phyloP scores from a whole-genome alignment of 2,329 filamentous ascomycete genomes.

The Claviceps arundinis region DNA sequence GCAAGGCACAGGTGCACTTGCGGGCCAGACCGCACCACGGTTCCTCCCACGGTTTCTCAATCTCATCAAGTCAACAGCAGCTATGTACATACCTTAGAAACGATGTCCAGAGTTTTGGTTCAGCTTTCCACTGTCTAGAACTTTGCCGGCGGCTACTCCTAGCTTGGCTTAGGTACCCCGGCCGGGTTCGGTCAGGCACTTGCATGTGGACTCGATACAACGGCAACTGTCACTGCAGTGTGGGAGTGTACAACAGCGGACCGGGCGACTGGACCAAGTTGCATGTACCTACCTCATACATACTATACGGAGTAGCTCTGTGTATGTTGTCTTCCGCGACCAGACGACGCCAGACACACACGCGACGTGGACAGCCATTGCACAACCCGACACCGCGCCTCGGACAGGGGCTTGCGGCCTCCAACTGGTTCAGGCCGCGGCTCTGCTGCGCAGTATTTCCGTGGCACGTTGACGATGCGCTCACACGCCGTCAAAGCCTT shows the following conservation, averaged over 20 bases:
- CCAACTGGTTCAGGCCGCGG: background rate
- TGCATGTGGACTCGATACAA: background rate
- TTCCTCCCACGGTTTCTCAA: no score
- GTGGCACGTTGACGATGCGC: background rate
- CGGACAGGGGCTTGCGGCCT: background rate
- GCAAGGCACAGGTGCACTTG: background rate
- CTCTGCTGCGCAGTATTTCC: background rate
- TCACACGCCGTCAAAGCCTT: background rate
- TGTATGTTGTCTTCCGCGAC: background rate
- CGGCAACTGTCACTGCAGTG: background rate
- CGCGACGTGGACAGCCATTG: background rate
- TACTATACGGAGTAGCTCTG: background rate
- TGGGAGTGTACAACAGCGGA: background rate
- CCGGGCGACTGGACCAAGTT: background rate
- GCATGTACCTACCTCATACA: background rate
- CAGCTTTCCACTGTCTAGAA: background rate
- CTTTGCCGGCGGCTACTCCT: background rate
- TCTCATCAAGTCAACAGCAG: background rate
- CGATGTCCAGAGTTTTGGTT: background rate
- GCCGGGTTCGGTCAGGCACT: background rate
- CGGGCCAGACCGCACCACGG: background rate
- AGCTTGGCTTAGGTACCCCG: background rate
- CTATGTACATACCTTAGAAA: background rate
- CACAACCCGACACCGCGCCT: background rate
- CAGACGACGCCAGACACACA: background rate